These are phyloP conservation scores for Lactarius akahatsu DNA, from an alignment of 768 basidiomycete genomes.

Conservation along the genomic window DNA sequence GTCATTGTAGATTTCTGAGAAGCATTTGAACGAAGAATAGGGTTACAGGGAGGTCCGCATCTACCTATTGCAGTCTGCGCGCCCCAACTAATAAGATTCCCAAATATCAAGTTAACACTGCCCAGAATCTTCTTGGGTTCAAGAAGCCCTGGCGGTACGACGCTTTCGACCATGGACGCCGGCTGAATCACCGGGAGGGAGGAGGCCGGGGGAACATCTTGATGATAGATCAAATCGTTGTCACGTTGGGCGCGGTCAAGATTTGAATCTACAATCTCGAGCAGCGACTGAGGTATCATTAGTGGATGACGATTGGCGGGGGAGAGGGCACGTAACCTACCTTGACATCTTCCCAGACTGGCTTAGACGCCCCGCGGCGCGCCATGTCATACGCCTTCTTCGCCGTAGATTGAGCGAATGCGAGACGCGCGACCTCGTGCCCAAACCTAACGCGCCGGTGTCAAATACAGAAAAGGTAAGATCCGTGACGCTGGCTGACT, in stretches of 20 bases:
- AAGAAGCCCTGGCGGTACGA: constrained; percentile 51
- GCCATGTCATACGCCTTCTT: constrained; percentile 70
- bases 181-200: constrained; percentile 64
- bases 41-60: constrained; percentile 31
- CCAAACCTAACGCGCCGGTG: constrained; percentile 64
- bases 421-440: constrained; percentile 75
- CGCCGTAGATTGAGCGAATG: constrained; percentile 62
- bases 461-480: constrained; percentile 3
- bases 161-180: constrained; percentile 63
- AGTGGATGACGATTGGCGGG: constrained; percentile 4
- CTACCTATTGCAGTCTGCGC: constrained; percentile 83
- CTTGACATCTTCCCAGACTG: constrained; percentile 78
- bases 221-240: constrained; percentile 94
- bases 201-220: constrained; percentile 73
- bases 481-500: constrained; percentile 44
- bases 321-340: constrained; percentile 40
- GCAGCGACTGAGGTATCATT: constrained; percentile 57
- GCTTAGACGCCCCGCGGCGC: constrained; percentile 56
- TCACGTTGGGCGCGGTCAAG: constrained; percentile 77
- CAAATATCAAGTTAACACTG: constrained; percentile 62
- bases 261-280: constrained; percentile 66
- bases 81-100: constrained; percentile 80
- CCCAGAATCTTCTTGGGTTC: constrained; percentile 59
- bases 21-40: neutral
- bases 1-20: constrained; percentile 80